A percentile compares a stretch with the other conserved stretches of the same genome.
Evolutionary conservation across 202 grass and related monocot genomes (phyloP).

Genomic region (Panicum virgatum): DNA sequence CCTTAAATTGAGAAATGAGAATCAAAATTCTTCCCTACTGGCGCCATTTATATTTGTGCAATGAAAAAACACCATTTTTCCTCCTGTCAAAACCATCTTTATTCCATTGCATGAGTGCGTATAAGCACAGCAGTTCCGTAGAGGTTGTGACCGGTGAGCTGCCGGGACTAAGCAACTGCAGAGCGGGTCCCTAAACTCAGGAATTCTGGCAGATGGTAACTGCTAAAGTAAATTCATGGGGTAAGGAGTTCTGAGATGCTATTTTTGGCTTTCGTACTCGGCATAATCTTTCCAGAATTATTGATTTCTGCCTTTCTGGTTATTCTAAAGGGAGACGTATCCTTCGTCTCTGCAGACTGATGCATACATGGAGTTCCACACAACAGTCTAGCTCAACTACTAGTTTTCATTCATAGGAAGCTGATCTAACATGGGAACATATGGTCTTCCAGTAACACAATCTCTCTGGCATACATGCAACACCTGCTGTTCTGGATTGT

Average conservation of each 20-base stretch:
- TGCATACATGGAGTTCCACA: not conserved
- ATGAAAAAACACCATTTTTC: slow-evolving; percentile 6
- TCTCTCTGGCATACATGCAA: not conserved
- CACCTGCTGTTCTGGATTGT: slow-evolving; percentile 3
- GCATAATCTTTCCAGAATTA: slow-evolving; percentile 35
- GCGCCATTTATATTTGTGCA: slow-evolving; percentile 8
- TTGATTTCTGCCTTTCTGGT: slow-evolving; percentile 1
- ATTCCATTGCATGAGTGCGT: slow-evolving; percentile 39
- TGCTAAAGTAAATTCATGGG: slow-evolving; percentile 23
- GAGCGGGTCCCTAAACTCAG: slow-evolving; percentile 11
- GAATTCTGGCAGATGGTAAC: slow-evolving; percentile 48
- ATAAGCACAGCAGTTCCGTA: slow-evolving; percentile 15
- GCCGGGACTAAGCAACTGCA: slow-evolving; percentile 17
- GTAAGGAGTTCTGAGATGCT: not conserved
- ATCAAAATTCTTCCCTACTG: slow-evolving; percentile 1
- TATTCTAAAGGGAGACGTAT: slow-evolving; percentile 28
- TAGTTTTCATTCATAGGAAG: slow-evolving; percentile 18
- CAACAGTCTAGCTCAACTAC: not conserved
- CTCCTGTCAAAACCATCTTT: slow-evolving; percentile 30
- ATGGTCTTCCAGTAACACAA: not conserved
- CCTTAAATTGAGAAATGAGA: not conserved
- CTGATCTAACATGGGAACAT: slow-evolving; percentile 38
- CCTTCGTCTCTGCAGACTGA: slow-evolving; percentile 22
- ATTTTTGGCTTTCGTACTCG: slow-evolving; percentile 23
- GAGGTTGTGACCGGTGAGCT: slow-evolving; percentile 35